A percentile compares a stretch with the other conserved stretches of the same genome.
Evolutionary conservation across 2,329 filamentous ascomycete species (phyloP).

Genomic region (Echinosphaeria canescens): DNA sequence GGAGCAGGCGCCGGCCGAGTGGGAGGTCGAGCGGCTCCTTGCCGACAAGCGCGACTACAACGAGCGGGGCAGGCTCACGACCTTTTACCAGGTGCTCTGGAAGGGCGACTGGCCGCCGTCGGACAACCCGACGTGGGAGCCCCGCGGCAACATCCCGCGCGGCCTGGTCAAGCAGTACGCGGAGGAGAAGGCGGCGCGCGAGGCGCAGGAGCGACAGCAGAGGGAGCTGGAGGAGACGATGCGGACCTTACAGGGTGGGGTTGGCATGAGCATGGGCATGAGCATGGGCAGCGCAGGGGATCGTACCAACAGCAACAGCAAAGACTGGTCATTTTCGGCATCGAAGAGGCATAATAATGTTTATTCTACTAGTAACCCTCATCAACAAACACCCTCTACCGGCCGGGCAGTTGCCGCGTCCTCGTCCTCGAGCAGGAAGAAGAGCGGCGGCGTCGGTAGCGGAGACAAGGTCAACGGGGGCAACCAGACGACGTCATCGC

Average conservation of each 20-base stretch:
- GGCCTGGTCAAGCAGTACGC: slow-evolving; percentile 18
- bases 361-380: too few species aligned
- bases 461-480: slow-evolving; percentile 2
- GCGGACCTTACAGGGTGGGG: too few species aligned
- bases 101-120: slow-evolving; percentile 30
- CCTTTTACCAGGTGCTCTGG: slow-evolving; percentile 31
- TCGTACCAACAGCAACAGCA: neutral
- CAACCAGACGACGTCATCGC: slow-evolving; percentile 2
- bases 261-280: too few species aligned
- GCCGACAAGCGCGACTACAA: slow-evolving; percentile 15
- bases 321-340: too few species aligned
- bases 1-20: slow-evolving; percentile 6
- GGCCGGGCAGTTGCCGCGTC: too few species aligned
- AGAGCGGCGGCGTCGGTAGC: too few species aligned
- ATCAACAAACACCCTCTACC: too few species aligned
- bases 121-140: slow-evolving; percentile 37
- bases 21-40: slow-evolving; percentile 8
- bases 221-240: too few species aligned
- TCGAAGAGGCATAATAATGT: too few species aligned
- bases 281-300: neutral
- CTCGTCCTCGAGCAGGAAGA: too few species aligned
- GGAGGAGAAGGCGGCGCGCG: slow-evolving; percentile 8
- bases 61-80: slow-evolving; percentile 12
- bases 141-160: slow-evolving; percentile 23
- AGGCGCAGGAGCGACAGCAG: slow-evolving; percentile 3